Base-by-base conservation (phyloP, 2,329 filamentous ascomycete species). In the Fusarium sp. region DNA sequence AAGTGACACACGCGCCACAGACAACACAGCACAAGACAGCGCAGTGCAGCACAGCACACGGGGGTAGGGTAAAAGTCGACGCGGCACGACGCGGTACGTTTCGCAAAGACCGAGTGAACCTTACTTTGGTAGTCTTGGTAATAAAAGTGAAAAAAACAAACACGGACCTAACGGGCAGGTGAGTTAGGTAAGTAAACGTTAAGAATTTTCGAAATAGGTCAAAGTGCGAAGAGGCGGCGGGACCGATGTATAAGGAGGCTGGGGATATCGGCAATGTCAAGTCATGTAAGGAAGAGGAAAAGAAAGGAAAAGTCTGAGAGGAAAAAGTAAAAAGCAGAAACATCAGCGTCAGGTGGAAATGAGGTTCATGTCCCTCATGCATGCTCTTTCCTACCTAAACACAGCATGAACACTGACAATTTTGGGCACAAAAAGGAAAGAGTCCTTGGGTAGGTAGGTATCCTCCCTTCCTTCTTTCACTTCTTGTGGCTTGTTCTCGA, bases 261-360 rank as follows among this genome's bases (percentile, higher is more conserved):
- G 58, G 62, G 62, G 32, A 36, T 51, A 51, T 28, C 50, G 50
- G 32, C 18, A 53, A 53, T 26, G 50, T 36, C 35, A 30, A 22
- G 35, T 28, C 28, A 28, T 55, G 47, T n/a, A 17, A 55, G 36
- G n/a, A 70, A 53, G 54, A 60, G 50, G 57, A 50, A 67, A 35
- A 35, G 32, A 35, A 35, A 35, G 7, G 32, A 35, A 35, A 51
- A 54, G 26, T 39, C 30, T 48, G 48, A 57, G 45, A 45, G 38
- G 18, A 57, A 70, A 70, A 69, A 72, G 59, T 28, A 68, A 76
- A 76, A 73, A 50, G 59, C 54, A 41, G 39, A 61, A 56, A 61
- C 54, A 51, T 44, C 20, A 50, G 59, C 35, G 60, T 70, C 68
- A 66, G 72, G 72, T 69, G 72, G 68, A 75, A 74, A 74, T 74